A percentile compares a stretch with the other conserved stretches of the same genome.
These are phyloP conservation scores for Chrysophaeum taylorii DNA, from an alignment of 352 stramenopile genomes.

Conservation along the genomic window DNA sequence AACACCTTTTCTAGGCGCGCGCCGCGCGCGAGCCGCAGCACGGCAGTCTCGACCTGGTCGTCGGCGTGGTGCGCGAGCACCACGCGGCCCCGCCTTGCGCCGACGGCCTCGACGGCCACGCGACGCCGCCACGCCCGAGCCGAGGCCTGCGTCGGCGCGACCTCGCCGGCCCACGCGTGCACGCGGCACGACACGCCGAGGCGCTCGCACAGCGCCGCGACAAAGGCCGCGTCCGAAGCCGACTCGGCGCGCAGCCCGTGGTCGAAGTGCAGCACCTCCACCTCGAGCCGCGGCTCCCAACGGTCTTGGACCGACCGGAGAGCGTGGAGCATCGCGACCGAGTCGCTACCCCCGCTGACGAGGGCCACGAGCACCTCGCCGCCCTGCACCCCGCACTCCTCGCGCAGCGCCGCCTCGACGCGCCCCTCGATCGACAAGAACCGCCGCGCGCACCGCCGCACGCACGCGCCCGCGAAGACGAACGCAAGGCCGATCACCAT, in stretches of 20 bases:
- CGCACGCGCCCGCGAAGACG: too few species aligned
- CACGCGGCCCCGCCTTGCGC: too few species aligned
- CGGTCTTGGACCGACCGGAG: conserved; percentile 17
- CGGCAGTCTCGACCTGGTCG: conserved; percentile 34
- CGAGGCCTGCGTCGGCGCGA: too few species aligned
- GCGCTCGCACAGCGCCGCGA: too few species aligned
- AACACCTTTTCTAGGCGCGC: conserved; percentile 28
- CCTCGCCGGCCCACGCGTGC: too few species aligned
- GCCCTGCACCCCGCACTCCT: not conserved
- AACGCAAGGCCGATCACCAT: too few species aligned
- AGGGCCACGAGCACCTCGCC: not conserved
- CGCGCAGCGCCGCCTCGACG: not conserved
- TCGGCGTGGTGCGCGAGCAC: conserved; percentile 32
- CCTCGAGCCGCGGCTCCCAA: conserved; percentile 18
- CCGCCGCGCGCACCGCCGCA: too few species aligned
- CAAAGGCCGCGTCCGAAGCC: conserved; percentile 18
- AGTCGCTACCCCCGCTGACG: conserved; percentile 33
- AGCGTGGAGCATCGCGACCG: conserved; percentile 33
- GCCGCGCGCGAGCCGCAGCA: conserved; percentile 35
- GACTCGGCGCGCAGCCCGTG: conserved; percentile 30
- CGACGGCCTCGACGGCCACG: too few species aligned
- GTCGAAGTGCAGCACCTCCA: conserved; percentile 36
- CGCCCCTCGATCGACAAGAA: too few species aligned
- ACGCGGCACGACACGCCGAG: too few species aligned
- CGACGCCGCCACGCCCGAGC: too few species aligned